Base-by-base conservation (phyloP, 352 stramenopile genomes). In the Globisporangium carolinianum region DNA sequence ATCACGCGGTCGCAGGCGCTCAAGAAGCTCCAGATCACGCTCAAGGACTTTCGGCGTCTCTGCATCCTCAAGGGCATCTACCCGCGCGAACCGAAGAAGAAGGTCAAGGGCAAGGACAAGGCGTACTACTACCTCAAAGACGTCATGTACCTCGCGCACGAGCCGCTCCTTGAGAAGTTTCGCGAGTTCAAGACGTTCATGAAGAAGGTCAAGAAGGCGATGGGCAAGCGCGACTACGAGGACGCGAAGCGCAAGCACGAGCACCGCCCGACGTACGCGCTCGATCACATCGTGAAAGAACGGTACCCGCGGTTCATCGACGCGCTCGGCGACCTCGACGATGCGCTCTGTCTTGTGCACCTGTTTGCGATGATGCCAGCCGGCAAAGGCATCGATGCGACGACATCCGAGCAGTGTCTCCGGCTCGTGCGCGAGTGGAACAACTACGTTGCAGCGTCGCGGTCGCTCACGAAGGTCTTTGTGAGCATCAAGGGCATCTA, bases 51-150 rank as follows among this genome's bases (percentile, higher is more conserved):
- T 81, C 87, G 95, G 42, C 87, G 97, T 5, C 76, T 99, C 1
- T 99, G 97, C 71, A 99, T 99, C 69, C 79, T 99, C 47, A 99
- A 99, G 76, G 97, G 97, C 45, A 96, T 99, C 43, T 99, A 99
- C 79, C 97, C 97, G 18, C 83, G 97, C 53, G 94, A 99, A 61
- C 97, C 97, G 17, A 91, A 95, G 61, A 98, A 98, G 68, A 95
- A 98, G 61, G 72, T 75, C 4, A 89, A 87, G 56, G 96, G 96
- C 61, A 98, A 97, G 66, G 94, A 98, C 58, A 98, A 99, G 81
- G 97, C 96, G 38, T 99, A 99, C 72, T 99, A 99, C 76, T 98
- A 99, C 75, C 83, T 99, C 55, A 99, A 99, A 75, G 97, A 99
- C 75, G 87, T 99, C 50, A 89, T 90, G 73, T 98, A 96, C 62